A percentile compares a stretch with the other conserved stretches of the same genome.
phyloP scores from a whole-genome alignment of 257 asterid genomes.

The Euphrasia confusa region DNA sequence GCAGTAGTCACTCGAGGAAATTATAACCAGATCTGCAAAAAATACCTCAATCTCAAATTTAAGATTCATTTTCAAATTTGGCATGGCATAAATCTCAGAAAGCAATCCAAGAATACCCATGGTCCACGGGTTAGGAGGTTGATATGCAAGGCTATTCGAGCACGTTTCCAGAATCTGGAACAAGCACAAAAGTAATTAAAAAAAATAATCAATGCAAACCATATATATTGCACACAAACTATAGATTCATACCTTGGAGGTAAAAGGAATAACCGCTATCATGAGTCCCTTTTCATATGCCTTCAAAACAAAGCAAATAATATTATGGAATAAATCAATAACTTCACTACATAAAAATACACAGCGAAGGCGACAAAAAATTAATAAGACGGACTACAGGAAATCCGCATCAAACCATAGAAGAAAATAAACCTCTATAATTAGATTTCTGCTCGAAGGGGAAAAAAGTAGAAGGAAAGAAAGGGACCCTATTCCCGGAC shows the following conservation, averaged over 20 bases:
- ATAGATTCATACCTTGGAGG: conserved; percentile 67
- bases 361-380: conserved; percentile 9
- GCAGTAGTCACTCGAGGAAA: not conserved
- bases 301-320: conserved; percentile 35
- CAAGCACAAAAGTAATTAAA: conserved; percentile 9
- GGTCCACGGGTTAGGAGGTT: conserved; percentile 99
- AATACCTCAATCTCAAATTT: conserved; percentile 30
- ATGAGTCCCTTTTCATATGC: conserved; percentile 38
- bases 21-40: not conserved
- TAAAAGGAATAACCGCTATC: conserved; percentile 5
- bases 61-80: conserved; percentile 92
- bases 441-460: conserved; percentile 23
- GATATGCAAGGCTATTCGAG: conserved; percentile 87
- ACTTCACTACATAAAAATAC: conserved; percentile 9
- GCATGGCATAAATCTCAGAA: conserved; percentile 92
- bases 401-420: conserved; percentile 7
- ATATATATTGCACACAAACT: conserved; percentile 13
- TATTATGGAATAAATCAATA: conserved; percentile 7
- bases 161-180: conserved; percentile 83
- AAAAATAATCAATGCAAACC: not conserved
- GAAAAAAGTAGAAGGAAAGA: no score
- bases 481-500: no score
- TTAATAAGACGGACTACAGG: not conserved
- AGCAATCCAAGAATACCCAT: conserved; percentile 94
- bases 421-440: conserved; percentile 56